Conservation (phyloP, 495 filamentous ascomycete species). For the Trichoderma gamsii region DNA sequence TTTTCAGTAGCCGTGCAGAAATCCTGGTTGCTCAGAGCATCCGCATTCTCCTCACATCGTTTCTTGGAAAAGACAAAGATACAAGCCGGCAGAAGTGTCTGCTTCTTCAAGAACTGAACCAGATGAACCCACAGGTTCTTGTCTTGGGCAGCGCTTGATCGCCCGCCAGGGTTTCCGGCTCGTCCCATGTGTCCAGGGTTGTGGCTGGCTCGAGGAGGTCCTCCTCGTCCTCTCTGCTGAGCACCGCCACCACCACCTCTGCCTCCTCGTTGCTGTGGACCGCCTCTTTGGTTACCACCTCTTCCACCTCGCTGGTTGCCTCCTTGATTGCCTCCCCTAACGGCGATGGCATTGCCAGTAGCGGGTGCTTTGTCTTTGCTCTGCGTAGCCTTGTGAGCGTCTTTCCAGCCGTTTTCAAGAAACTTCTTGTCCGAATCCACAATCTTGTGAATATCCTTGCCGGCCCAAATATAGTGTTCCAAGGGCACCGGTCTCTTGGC, state of each 20-base stretch:
- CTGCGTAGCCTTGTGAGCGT: constrained; percentile 75
- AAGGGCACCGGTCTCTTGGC: constrained; percentile 90
- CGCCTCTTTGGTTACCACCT: constrained; percentile 45
- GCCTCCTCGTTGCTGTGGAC: constrained; percentile 47
- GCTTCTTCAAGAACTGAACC: constrained; percentile 81
- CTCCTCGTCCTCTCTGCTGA: constrained; percentile 52
- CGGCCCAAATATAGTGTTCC: constrained; percentile 93
- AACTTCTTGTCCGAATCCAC: constrained; percentile 89
- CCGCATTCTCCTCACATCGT: constrained; percentile 92
- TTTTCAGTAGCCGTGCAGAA: constrained; percentile 89
- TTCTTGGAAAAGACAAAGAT: constrained; percentile 99
- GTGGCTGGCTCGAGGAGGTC: constrained; percentile 52
- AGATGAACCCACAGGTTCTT: constrained; percentile 95
- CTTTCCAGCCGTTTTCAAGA: constrained; percentile 87
- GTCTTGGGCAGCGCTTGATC: constrained; percentile 85
- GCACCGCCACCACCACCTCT: constrained; percentile 49
- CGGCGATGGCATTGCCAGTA: constrained; percentile 52
- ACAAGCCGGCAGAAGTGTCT: constrained; percentile 80
- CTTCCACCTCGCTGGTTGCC: constrained; percentile 52
- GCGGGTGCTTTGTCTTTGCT: constrained; percentile 54
- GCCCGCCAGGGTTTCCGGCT: constrained; percentile 72
- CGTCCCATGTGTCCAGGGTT: constrained; percentile 77
- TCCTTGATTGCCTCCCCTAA: constrained; percentile 34
- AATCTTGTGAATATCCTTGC: constrained; percentile 88
- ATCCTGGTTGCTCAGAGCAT: constrained; percentile 89